A percentile compares a stretch with the other conserved stretches of the same genome.
Evolutionary conservation across 371 early-diverging fungal species (phyloP).

Genomic region (Parasitella parasitica): DNA sequence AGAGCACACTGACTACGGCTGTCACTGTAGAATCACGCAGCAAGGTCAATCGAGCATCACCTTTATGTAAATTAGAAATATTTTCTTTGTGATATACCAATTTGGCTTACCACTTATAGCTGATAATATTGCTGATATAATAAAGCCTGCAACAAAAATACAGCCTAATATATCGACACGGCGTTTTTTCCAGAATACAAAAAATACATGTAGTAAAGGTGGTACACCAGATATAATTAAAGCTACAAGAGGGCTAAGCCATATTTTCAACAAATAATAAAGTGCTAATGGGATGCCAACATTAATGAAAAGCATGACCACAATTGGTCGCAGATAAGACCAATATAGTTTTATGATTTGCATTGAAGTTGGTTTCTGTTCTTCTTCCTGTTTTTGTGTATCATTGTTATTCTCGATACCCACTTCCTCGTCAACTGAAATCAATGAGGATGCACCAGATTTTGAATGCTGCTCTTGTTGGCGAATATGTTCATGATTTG

Average conservation of each 20-base stretch:
- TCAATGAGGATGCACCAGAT: background rate
- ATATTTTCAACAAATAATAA: constrained; percentile 35
- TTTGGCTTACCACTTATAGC: constrained; percentile 22
- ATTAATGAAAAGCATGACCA: constrained; percentile 21
- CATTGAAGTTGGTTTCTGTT: background rate
- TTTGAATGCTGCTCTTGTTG: background rate
- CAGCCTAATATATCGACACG: constrained; percentile 41
- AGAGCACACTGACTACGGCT: constrained; percentile 37
- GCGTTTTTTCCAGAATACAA: constrained; percentile 21
- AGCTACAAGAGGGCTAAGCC: constrained; percentile 30
- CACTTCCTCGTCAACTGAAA: background rate
- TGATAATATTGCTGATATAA: constrained; percentile 42
- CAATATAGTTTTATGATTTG: background rate
- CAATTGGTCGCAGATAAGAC: background rate
- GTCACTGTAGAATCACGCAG: constrained; percentile 49
- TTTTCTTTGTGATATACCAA: background rate
- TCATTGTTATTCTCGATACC: background rate
- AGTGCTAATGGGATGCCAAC: constrained; percentile 38
- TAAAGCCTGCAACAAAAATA: constrained; percentile 41
- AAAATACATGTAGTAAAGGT: constrained; percentile 35
- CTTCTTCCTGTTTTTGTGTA: background rate
- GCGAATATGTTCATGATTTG: background rate
- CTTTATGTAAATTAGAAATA: background rate
- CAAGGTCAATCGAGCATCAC: constrained; percentile 41
- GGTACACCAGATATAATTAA: constrained; percentile 52